Base-by-base conservation (phyloP, 768 basidiomycete genomes). In the Lentinula lateritia region DNA sequence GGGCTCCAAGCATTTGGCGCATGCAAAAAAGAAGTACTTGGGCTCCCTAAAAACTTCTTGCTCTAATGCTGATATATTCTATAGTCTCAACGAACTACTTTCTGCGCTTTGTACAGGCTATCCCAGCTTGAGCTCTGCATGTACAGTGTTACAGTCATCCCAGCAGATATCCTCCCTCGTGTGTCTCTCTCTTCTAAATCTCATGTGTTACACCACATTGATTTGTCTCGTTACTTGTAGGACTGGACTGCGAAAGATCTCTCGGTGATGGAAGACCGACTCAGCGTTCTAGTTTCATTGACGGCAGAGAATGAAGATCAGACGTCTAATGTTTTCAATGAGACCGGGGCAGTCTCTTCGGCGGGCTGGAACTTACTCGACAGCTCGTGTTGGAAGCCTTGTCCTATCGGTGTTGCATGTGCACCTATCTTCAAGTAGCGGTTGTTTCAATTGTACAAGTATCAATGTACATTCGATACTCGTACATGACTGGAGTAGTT, bases 211-310 rank as follows among this genome's bases (percentile, higher is more conserved):
- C 67, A 9, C 9, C 9, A 6, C 9, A 48, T 48, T 20, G 28
- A 58, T 32, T 43, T 62, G 20, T 62, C 56, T 42, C 28, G 2
- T 28, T 4, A 28, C 28, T 42, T n/a, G 9, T 60, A 88, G 84
- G 63, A 72, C 18, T 89, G 88, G 88, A 64, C 75, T 45, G 66
- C 77, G 36, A 67, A 75, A 6, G 79, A 85, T 67, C 73, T 90
- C 9, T 66, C 72, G 28, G 28, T 80, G n/a, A 90, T 91, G 88
- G 71, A 80, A 45, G 70, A 81, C 42, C 80, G 88, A 57, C 74
- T 88, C 16, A 66, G 72, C 7, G 64, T 67, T 3, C 70, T 85
- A 32, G 62, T 77, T 36, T 66, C 71, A 4, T 48, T 65, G 42
- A 52, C 54, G 16, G 10, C 58, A 23, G 60, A 64, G 6, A 66